Evolutionary conservation across 148 eudicot genomes (phyloP).

Genomic region (Amaranthus cruentus): DNA sequence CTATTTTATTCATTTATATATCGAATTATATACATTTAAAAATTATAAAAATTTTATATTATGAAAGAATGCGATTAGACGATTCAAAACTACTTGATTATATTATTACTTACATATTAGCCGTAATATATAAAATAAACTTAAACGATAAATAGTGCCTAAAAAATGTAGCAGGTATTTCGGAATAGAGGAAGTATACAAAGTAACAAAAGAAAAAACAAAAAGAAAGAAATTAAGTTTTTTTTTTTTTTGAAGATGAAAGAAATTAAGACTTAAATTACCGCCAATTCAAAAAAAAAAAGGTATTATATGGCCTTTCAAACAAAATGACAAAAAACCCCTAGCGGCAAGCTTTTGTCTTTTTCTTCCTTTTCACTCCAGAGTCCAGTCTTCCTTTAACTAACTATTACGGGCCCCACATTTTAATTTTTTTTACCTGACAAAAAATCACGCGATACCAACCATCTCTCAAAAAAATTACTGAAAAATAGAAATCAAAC

Average conservation of each 20-base stretch:
- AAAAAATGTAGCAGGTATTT: neutral
- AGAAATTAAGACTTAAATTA: neutral
- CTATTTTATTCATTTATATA: no score
- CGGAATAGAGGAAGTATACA: neutral
- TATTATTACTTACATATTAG: no score
- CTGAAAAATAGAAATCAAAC: neutral
- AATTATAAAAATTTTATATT: no score
- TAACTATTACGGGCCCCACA: neutral
- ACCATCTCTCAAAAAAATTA: neutral
- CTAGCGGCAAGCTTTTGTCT: slow-evolving; percentile 12
- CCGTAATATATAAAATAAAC: no score
- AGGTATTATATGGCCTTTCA: neutral
- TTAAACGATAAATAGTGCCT: no score
- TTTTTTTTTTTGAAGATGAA: no score
- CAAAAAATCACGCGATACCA: slow-evolving; percentile 21
- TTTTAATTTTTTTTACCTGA: slow-evolving; percentile 12
- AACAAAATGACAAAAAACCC: slow-evolving; percentile 1
- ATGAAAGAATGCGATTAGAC: no score
- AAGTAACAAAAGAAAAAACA: neutral
- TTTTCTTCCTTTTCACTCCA: neutral
- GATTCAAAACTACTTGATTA: no score
- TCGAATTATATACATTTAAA: no score
- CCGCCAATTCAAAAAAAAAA: neutral
- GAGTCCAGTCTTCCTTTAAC: neutral
- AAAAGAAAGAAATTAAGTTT: neutral